phyloP scores from a whole-genome alignment of 2,329 filamentous ascomycete species.

The Scortechinia acanthostroma region DNA sequence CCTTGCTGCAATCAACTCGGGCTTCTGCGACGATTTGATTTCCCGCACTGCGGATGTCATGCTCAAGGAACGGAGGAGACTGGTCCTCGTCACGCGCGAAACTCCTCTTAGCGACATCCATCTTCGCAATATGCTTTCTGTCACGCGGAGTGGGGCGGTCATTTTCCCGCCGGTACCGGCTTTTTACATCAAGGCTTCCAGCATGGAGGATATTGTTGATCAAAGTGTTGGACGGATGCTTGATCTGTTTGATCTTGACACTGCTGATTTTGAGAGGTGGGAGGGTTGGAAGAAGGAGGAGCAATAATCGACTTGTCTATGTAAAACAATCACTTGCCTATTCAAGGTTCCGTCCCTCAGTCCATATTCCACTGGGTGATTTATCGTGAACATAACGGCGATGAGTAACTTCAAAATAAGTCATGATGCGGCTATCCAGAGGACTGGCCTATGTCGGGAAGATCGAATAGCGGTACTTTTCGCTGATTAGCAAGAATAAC shows the following conservation, averaged over 20 bases:
- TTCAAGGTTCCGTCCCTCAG: too few relatives aligned
- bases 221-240: conserved; percentile 36
- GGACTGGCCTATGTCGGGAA: neutral
- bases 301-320: neutral
- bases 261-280: conserved; percentile 28
- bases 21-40: conserved; percentile 34
- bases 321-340: neutral
- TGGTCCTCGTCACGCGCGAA: conserved; percentile 31
- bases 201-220: conserved; percentile 28
- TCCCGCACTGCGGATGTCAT: conserved; percentile 33
- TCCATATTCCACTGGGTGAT: too few relatives aligned
- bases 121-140: conserved; percentile 31
- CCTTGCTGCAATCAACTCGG: conserved; percentile 27
- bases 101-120: conserved; percentile 38
- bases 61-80: conserved; percentile 30
- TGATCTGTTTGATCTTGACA: conserved; percentile 32
- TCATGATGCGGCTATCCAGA: too few relatives aligned
- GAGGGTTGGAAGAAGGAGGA: conserved; percentile 13
- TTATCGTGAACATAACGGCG: too few relatives aligned
- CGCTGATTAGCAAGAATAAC: neutral
- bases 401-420: too few relatives aligned
- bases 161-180: conserved; percentile 34
- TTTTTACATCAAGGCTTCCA: conserved; percentile 29
- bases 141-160: conserved; percentile 25
- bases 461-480: neutral